Percentiles rank a stretch among this genome's conserved stretches.
These are phyloP conservation scores for Mucor velutinosus DNA, from an alignment of 371 early-diverging fungal species.

Conservation along the genomic window DNA sequence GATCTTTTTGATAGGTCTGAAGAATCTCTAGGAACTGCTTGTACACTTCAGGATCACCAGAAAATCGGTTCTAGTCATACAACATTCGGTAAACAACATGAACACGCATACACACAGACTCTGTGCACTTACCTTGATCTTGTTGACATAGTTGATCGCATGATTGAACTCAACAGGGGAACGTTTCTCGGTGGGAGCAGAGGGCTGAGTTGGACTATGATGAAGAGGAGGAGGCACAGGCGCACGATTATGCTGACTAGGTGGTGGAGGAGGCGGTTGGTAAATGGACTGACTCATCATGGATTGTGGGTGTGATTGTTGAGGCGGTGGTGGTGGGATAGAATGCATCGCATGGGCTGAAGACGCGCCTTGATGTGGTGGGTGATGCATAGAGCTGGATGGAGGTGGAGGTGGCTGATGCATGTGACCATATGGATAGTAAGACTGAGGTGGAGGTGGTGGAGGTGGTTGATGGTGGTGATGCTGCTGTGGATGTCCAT, in stretches of 20 bases:
- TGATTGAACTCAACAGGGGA: conserved; percentile 88
- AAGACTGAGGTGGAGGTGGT: conserved; percentile 29
- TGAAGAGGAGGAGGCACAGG: not conserved
- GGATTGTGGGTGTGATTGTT: conserved; percentile 9
- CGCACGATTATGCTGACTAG: conserved; percentile 7
- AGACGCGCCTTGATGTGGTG: not conserved
- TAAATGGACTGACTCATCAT: conserved; percentile 11
- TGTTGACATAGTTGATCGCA: conserved; percentile 97
- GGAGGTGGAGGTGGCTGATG: conserved; percentile 17
- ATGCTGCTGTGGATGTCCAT: not conserved
- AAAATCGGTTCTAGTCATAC: conserved; percentile 85
- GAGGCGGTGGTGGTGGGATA: conserved; percentile 22
- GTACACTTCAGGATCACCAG: conserved; percentile 89
- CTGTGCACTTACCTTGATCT: conserved; percentile 70
- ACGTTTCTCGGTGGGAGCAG: conserved; percentile 9
- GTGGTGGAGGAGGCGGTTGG: conserved; percentile 12
- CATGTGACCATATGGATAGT: conserved; percentile 12
- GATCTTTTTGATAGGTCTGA: conserved; percentile 93
- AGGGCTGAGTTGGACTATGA: conserved; percentile 12
- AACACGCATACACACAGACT: conserved; percentile 54
- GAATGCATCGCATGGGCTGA: not conserved
- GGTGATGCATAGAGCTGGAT: not conserved
- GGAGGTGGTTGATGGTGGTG: conserved; percentile 12
- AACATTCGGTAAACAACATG: conserved; percentile 52
- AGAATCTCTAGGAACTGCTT: conserved; percentile 94